Evolutionary conservation across 2,329 filamentous ascomycete genomes (phyloP).

Genomic region (Neonectria ditissima): DNA sequence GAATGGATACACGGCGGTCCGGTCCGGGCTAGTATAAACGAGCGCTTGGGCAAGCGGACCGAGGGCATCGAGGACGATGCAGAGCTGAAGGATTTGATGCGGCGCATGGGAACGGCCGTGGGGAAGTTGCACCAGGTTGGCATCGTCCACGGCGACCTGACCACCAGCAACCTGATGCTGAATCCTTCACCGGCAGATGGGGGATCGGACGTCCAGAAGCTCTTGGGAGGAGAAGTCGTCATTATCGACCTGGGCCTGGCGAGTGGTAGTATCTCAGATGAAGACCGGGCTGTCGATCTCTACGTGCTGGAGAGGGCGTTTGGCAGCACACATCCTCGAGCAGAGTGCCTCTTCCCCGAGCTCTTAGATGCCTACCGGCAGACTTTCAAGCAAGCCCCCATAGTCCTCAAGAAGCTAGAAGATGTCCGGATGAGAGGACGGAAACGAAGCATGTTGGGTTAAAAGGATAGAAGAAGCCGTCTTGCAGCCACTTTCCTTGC

Average conservation of each 20-base stretch:
- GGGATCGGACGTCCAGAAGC: conserved; percentile 35
- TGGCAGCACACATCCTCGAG: conserved; percentile 90
- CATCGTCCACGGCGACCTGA: conserved; percentile 93
- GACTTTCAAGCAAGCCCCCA: conserved; percentile 78
- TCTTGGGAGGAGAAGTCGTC: conserved; percentile 79
- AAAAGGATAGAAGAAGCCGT: conserved; percentile 37
- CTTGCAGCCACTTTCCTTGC: conserved; percentile 43
- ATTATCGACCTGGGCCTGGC: conserved; percentile 96
- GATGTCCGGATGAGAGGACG: conserved; percentile 93
- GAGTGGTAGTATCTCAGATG: conserved; percentile 82
- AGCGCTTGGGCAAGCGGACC: conserved; percentile 68
- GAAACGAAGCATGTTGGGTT: conserved; percentile 98
- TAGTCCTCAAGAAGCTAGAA: conserved; percentile 84
- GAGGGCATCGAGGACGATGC: conserved; percentile 56
- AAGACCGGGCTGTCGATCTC: conserved; percentile 94
- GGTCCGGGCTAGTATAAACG: conserved; percentile 76
- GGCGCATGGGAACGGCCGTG: conserved; percentile 76
- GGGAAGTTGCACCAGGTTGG: conserved; percentile 85
- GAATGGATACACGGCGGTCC: conserved; percentile 85
- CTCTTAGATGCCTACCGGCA: conserved; percentile 80
- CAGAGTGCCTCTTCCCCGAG: conserved; percentile 79
- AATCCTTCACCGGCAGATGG: conserved; percentile 48
- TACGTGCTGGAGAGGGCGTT: conserved; percentile 97
- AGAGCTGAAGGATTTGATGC: conserved; percentile 72
- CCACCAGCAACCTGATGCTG: conserved; percentile 97